Evolutionary conservation across 345 rosid species (phyloP).

Genomic region (Mangifera indica): DNA sequence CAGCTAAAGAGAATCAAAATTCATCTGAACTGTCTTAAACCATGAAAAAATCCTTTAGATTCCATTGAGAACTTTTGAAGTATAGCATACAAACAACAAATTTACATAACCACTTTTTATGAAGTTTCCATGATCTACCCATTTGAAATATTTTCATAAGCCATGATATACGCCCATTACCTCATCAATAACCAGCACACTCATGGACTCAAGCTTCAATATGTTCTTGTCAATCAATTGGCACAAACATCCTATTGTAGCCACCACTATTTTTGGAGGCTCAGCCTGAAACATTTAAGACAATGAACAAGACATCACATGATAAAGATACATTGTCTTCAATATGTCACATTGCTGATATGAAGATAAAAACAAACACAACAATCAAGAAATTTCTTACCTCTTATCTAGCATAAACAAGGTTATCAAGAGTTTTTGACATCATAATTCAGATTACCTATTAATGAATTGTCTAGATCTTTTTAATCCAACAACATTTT

Average conservation of each 20-base stretch:
- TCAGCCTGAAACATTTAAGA: slow-evolving; percentile 65
- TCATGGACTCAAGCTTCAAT: slow-evolving; percentile 68
- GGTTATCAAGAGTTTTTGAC: slow-evolving; percentile 4
- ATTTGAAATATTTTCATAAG: background rate
- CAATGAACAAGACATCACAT: slow-evolving; percentile 8
- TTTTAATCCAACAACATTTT: background rate
- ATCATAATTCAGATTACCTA: background rate
- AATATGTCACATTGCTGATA: background rate
- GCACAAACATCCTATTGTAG: slow-evolving; percentile 81
- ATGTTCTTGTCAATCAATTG: slow-evolving; percentile 76
- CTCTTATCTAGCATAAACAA: background rate
- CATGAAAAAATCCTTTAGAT: background rate
- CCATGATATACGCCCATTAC: slow-evolving; percentile 31
- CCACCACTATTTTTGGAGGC: slow-evolving; percentile 83
- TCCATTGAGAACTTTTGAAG: background rate
- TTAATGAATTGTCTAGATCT: background rate
- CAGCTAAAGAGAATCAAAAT: background rate
- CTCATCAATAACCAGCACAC: slow-evolving; percentile 85
- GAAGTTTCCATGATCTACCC: background rate
- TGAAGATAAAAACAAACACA: background rate
- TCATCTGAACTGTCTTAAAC: background rate
- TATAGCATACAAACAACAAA: background rate
- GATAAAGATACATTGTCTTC: background rate
- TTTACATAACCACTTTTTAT: background rate
- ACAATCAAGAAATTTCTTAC: slow-evolving; percentile 9